Conservation (phyloP, 2,329 filamentous ascomycete species). For the Diplodia seriata region DNA sequence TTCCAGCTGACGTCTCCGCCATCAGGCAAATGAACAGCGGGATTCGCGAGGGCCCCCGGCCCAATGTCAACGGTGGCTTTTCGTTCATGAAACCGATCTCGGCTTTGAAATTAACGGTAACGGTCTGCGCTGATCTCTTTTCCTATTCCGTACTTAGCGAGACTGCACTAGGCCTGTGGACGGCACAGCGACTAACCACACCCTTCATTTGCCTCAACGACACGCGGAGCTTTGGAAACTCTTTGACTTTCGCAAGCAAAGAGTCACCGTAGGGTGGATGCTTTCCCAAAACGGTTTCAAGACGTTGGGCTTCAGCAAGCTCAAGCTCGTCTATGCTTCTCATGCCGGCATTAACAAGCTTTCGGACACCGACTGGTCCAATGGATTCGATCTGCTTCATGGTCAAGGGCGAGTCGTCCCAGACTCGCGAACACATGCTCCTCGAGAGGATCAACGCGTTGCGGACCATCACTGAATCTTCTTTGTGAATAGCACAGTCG, state of each 20-base stretch:
- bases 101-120: conserved; percentile 68
- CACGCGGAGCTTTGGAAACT: conserved; percentile 74
- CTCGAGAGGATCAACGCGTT: conserved; percentile 79
- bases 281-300: conserved; percentile 78
- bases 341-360: conserved; percentile 74
- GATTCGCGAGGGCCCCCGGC: conserved; percentile 53
- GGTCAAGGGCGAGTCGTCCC: conserved; percentile 83
- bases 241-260: conserved; percentile 67
- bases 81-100: conserved; percentile 76
- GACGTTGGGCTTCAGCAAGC: conserved; percentile 68
- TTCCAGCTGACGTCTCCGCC: conserved; percentile 72
- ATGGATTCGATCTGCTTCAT: conserved; percentile 83
- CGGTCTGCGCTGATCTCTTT: conserved; percentile 47
- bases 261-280: conserved; percentile 84
- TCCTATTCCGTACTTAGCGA: conserved; percentile 36
- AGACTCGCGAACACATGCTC: conserved; percentile 75
- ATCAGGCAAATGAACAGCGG: conserved; percentile 75
- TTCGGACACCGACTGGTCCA: conserved; percentile 76
- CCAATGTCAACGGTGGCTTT: conserved; percentile 65
- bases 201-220: conserved; percentile 59
- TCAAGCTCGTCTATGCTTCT: conserved; percentile 74
- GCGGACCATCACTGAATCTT: conserved; percentile 71
- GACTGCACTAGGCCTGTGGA: not conserved
- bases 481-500: conserved; percentile 69
- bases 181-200: conserved; percentile 40